Percentiles rank a stretch among this genome's conserved stretches.
Conservation (phyloP, 345 rosid species). For the Mangifera indica region DNA sequence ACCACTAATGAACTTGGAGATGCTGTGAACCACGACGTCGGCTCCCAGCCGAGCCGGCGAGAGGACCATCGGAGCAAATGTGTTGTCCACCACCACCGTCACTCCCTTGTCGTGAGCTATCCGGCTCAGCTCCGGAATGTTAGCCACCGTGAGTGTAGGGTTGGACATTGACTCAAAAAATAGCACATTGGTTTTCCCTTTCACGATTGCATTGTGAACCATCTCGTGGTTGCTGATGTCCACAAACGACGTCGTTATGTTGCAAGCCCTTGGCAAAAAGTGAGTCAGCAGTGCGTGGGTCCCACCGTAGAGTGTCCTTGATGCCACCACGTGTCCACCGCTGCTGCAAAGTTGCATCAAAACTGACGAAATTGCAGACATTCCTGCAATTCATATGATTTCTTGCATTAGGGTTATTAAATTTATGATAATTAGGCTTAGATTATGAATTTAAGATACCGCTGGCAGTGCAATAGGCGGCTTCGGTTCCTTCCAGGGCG, state of each 20-base stretch:
- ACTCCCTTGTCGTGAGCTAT: constrained; percentile 79
- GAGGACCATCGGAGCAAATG: constrained; percentile 86
- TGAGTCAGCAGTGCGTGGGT: constrained; percentile 87
- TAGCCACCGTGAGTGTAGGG: constrained; percentile 77
- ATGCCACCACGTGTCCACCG: constrained; percentile 97
- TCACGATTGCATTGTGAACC: constrained; percentile 58
- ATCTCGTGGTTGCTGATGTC: constrained; percentile 54
- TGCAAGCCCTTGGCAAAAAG: constrained; percentile 76
- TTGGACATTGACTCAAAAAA: constrained; percentile 87
- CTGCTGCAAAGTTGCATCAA: constrained; percentile 88
- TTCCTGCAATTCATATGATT: constrained; percentile 46
- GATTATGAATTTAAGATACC: constrained; percentile 38
- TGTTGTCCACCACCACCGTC: constrained; percentile 83
- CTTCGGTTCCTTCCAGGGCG: constrained; percentile 94
- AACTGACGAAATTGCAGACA: constrained; percentile 95
- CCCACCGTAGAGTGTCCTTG: too few relatives aligned
- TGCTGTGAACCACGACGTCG: constrained; percentile 88
- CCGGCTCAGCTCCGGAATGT: constrained; percentile 75
- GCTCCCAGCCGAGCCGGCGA: constrained; percentile 94
- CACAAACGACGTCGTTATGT: constrained; percentile 85
- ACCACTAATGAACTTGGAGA: constrained; percentile 92
- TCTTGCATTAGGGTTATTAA: too few relatives aligned
- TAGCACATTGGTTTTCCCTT: constrained; percentile 69
- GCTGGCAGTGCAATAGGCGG: constrained; percentile 96
- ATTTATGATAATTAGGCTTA: not conserved